Evolutionary conservation across 345 rosid species (phyloP), one percentile per base, ranked within the genome.

Genomic region (Hibiscus syriacus): DNA sequence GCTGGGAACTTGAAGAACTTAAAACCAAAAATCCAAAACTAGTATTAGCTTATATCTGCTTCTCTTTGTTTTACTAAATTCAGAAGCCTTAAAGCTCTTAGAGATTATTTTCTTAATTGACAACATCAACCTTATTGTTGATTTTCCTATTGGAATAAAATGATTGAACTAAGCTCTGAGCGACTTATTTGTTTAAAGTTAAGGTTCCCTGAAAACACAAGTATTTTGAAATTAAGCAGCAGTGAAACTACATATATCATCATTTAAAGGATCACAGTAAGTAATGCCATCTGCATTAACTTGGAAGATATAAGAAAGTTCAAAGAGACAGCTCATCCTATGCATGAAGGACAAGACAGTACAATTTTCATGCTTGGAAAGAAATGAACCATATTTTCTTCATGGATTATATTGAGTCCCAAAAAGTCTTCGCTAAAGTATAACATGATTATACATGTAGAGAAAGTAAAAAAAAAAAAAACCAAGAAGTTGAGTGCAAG

Each of bases 1-100:
- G 6, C 34, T 4, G 29, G 20, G 5, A 89, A 80, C 79, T 84
- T 63, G 57, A 87, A 87, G n/a, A n/a, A n/a, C n/a, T n/a, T n/a
- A n/a, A n/a, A n/a, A n/a, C 6, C 12, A 30, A 27, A 66, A 64
- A n/a, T n/a, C 4, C 38, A 60, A 60, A 1, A n/a, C 7, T 59
- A 9, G 36, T 19, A 36, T 34, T 9, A 5, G 11, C 11, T 39
- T 39, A 13, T 22, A 59, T 19, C n/a, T 17, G 27, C 1, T 59
- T 36, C 38, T 29, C 38, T 11, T 8, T 32, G 8, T 14, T 38
- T 38, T 5, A 20, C 17, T 13, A 22, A 59, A 61, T 39, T 5
- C 17, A 38, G 12, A 59, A 59, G 64, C 46, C 46, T 11, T 59
- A 19, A 19, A 59, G 3, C 16, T 59, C 20, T 30, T 16, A 29